These are phyloP conservation scores for Diaporthe vexans DNA, from an alignment of 2,329 filamentous ascomycete genomes.

Conservation along the genomic window DNA sequence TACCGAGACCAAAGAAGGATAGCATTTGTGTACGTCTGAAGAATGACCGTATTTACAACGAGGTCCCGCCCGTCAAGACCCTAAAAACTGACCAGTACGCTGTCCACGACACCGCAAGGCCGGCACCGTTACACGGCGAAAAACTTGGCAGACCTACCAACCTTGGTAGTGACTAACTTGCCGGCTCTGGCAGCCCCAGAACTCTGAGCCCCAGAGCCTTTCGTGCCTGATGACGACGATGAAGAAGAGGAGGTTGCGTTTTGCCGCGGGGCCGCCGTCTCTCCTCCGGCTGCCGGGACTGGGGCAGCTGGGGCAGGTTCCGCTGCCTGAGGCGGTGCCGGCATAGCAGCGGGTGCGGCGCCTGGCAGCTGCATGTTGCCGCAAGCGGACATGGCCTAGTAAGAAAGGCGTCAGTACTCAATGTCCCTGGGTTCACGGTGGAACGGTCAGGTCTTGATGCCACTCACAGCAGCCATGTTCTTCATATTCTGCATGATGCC, in stretches of 20 bases:
- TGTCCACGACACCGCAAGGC: background rate
- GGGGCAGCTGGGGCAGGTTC: background rate
- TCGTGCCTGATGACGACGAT: background rate
- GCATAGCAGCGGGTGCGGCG: slow-evolving; percentile 1
- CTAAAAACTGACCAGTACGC: slow-evolving; percentile 21
- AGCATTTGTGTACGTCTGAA: slow-evolving; percentile 15
- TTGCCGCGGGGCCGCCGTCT: background rate
- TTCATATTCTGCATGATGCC: slow-evolving; percentile 44
- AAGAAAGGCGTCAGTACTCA: background rate
- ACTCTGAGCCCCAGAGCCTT: background rate
- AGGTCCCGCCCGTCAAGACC: slow-evolving; percentile 26
- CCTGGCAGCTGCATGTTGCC: background rate
- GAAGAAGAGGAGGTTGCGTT: slow-evolving; percentile 4
- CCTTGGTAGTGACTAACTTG: slow-evolving; percentile 12
- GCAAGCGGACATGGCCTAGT: slow-evolving; percentile 31
- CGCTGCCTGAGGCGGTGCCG: background rate
- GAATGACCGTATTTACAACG: slow-evolving; percentile 31
- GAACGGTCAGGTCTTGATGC: background rate
- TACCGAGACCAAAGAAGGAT: slow-evolving; percentile 12
- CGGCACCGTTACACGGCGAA: background rate
- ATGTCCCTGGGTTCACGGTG: background rate
- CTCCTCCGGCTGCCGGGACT: background rate
- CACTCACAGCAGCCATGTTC: slow-evolving; percentile 42
- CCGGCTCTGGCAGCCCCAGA: slow-evolving; percentile 15
- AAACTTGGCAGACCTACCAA: slow-evolving; percentile 28